These are phyloP conservation scores for Cladorrhinum samala DNA, from an alignment of 495 filamentous ascomycete genomes.

Conservation along the genomic window DNA sequence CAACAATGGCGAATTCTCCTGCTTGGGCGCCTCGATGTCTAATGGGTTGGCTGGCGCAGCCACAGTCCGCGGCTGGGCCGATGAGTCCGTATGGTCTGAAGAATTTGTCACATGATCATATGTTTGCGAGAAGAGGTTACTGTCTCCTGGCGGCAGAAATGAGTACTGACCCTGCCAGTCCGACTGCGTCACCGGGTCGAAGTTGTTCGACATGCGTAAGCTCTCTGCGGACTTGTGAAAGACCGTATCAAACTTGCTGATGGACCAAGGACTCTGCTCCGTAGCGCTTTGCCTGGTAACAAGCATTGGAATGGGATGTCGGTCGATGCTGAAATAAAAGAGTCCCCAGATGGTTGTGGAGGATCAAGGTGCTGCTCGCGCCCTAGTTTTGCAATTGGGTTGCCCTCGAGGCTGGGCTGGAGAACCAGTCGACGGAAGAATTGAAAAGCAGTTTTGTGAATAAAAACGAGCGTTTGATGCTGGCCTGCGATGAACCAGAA, in stretches of 20 bases:
- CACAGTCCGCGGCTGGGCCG: constrained; percentile 38
- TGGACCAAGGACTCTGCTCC: constrained; percentile 54
- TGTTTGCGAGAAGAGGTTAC: constrained; percentile 41
- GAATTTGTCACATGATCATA: constrained; percentile 43
- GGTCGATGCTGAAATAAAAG: constrained; percentile 3
- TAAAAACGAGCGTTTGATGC: constrained; percentile 13
- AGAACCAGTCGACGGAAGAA: not conserved
- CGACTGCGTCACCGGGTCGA: constrained; percentile 50
- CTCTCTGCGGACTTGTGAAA: constrained; percentile 44
- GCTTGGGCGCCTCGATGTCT: constrained; percentile 29
- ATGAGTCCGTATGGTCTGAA: constrained; percentile 34
- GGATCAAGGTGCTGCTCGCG: constrained; percentile 8
- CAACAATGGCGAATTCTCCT: constrained; percentile 28
- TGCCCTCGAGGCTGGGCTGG: constrained; percentile 1
- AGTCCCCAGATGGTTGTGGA: constrained; percentile 7
- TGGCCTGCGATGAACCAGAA: constrained; percentile 8
- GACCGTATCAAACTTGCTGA: constrained; percentile 49
- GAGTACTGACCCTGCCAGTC: constrained; percentile 56
- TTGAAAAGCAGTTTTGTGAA: not conserved
- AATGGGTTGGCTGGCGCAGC: constrained; percentile 30
- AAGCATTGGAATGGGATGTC: constrained; percentile 46
- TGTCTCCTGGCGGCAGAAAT: constrained; percentile 47
- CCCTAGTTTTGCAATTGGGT: constrained; percentile 15
- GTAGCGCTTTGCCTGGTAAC: constrained; percentile 52
- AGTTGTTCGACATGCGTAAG: constrained; percentile 57